Evolutionary conservation across 2,329 filamentous ascomycete species (phyloP).

Genomic region (Arthrobotrys megalospora): DNA sequence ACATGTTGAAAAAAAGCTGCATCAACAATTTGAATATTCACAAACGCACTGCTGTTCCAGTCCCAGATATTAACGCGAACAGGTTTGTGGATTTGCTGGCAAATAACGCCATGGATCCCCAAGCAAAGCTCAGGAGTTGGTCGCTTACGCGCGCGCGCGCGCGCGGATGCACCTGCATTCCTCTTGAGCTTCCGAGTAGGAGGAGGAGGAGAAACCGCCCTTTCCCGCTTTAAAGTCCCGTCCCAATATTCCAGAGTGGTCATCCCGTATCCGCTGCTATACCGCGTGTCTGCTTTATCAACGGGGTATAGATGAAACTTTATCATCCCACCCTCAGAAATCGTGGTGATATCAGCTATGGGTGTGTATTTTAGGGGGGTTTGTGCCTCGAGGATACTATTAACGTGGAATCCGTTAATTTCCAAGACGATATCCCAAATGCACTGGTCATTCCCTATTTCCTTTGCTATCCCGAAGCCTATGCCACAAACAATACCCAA

Average conservation of each 20-base stretch:
- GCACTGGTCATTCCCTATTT: background rate
- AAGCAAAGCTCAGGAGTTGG: background rate
- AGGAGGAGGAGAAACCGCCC: too few relatives aligned
- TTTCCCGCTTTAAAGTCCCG: too few relatives aligned
- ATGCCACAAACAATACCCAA: background rate
- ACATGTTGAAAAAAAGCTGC: background rate
- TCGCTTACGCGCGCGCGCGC: too few relatives aligned
- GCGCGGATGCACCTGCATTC: too few relatives aligned
- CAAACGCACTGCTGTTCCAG: background rate
- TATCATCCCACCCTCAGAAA: background rate
- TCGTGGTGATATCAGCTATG: background rate
- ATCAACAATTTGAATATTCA: background rate
- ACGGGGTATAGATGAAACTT: background rate
- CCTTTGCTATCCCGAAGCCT: background rate
- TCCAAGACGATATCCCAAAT: background rate
- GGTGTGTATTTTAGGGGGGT: background rate
- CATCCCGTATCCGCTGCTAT: background rate
- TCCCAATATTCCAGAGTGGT: too few relatives aligned
- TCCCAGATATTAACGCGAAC: background rate
- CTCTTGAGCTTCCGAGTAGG: too few relatives aligned
- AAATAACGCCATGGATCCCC: background rate
- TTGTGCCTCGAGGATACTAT: background rate
- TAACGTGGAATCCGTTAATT: conserved; percentile 1
- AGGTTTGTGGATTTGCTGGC: background rate
- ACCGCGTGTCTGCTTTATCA: background rate